phyloP scores from a whole-genome alignment of 2,329 filamentous ascomycete species.

The Coleophoma cylindrospora region DNA sequence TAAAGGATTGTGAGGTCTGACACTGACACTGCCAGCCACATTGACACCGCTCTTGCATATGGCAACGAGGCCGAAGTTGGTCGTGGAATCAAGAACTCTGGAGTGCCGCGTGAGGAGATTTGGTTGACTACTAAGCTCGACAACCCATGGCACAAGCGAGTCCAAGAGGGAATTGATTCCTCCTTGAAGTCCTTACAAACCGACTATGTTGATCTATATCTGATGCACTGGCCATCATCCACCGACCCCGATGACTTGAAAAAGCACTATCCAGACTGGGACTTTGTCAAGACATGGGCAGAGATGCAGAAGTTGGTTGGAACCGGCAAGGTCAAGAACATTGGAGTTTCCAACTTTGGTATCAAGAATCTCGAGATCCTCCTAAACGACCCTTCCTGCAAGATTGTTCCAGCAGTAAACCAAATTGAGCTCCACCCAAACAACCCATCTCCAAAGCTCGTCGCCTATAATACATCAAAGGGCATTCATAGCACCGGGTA shows the following conservation, averaged over 20 bases:
- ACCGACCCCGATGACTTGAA: conserved; percentile 56
- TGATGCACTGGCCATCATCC: conserved; percentile 69
- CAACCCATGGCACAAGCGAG: conserved; percentile 72
- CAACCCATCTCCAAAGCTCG: conserved; percentile 74
- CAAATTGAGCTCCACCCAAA: conserved; percentile 79
- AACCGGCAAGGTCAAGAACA: conserved; percentile 70
- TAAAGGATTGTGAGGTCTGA: neutral
- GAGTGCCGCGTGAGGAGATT: conserved; percentile 60
- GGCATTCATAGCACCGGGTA: conserved; percentile 73
- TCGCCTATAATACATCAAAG: conserved; percentile 67
- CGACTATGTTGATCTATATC: conserved; percentile 65
- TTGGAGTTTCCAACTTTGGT: conserved; percentile 83
- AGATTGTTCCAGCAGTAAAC: conserved; percentile 66
- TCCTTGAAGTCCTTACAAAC: conserved; percentile 56
- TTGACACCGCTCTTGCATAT: conserved; percentile 70
- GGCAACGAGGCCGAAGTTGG: conserved; percentile 71
- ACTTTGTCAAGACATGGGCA: conserved; percentile 75
- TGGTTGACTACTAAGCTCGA: conserved; percentile 79
- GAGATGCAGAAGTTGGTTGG: conserved; percentile 66
- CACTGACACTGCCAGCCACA: conserved; percentile 44
- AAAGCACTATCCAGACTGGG: conserved; percentile 72
- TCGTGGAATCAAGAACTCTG: conserved; percentile 56
- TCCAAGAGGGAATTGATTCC: conserved; percentile 53
- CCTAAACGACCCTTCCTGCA: conserved; percentile 58
- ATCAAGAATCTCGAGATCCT: conserved; percentile 77